Conservation (phyloP, 352 stramenopile species). For the Phytophthora pseudosyringae region DNA sequence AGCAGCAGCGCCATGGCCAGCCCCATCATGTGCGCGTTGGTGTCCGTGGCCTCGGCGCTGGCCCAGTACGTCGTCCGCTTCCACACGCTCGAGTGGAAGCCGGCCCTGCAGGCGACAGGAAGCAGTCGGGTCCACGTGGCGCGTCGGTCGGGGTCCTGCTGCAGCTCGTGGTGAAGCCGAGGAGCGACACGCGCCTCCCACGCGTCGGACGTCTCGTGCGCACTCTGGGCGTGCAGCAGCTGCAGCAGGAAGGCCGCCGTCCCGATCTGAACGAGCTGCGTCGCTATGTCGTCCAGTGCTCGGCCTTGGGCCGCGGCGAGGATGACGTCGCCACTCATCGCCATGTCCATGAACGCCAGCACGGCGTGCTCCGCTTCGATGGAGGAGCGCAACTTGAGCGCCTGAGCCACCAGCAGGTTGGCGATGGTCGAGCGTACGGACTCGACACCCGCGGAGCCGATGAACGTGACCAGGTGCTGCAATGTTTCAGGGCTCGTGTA, state of each 20-base stretch:
- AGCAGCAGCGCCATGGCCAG: slow-evolving; percentile 46
- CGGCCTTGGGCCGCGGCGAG: slow-evolving; percentile 19
- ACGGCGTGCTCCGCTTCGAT: slow-evolving; percentile 37
- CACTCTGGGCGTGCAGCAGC: slow-evolving; percentile 32
- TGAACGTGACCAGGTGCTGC: slow-evolving; percentile 17
- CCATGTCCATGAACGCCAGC: slow-evolving; percentile 36
- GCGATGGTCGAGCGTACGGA: slow-evolving; percentile 23
- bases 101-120: slow-evolving; percentile 48
- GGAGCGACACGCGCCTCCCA: slow-evolving; percentile 23
- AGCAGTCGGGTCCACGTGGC: slow-evolving; percentile 38
- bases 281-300: slow-evolving; percentile 32
- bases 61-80: slow-evolving; percentile 41
- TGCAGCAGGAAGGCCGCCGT: slow-evolving; percentile 42
- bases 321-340: slow-evolving; percentile 13
- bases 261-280: slow-evolving; percentile 39
- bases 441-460: slow-evolving; percentile 22
- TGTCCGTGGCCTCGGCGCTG: slow-evolving; percentile 46
- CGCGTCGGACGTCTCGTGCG: slow-evolving; percentile 6
- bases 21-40: slow-evolving; percentile 59
- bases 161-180: slow-evolving; percentile 7
- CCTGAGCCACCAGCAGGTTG: slow-evolving; percentile 31
- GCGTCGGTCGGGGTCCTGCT: slow-evolving; percentile 28
- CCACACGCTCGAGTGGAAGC: slow-evolving; percentile 57
- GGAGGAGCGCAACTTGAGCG: slow-evolving; percentile 28
- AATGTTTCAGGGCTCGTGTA: slow-evolving; percentile 25